These are phyloP conservation scores for Pittosporum tobira DNA, from an alignment of 129 eudicot species.

Conservation along the genomic window DNA sequence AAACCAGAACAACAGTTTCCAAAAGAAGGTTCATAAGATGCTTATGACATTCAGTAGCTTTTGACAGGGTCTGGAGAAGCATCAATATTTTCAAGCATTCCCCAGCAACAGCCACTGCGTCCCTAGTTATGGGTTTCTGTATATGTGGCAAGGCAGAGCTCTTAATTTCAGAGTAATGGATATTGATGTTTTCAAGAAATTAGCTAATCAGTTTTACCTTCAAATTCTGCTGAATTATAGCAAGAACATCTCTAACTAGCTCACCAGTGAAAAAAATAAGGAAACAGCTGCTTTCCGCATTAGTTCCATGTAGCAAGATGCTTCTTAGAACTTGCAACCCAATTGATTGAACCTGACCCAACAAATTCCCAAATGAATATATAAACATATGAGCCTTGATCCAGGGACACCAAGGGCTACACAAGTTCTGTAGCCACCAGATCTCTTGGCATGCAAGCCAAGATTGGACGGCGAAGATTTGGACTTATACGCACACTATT, in stretches of 20 bases:
- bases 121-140: constrained; percentile 63
- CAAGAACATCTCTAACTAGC: constrained; percentile 47
- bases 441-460: too few relatives aligned
- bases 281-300: constrained; percentile 40
- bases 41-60: constrained; percentile 54
- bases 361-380: constrained; percentile 2
- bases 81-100: constrained; percentile 74
- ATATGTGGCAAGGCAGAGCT: constrained; percentile 13
- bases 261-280: constrained; percentile 59
- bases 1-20: constrained; percentile 71
- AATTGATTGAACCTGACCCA: constrained; percentile 50
- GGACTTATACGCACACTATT: too few relatives aligned
- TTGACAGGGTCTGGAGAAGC: constrained; percentile 75
- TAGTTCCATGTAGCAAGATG: constrained; percentile 41
- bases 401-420: too few relatives aligned
- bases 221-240: constrained; percentile 37
- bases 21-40: constrained; percentile 59
- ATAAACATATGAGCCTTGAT: too few relatives aligned
- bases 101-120: constrained; percentile 58
- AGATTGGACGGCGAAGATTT: too few relatives aligned
- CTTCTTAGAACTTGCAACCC: constrained; percentile 67
- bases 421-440: too few relatives aligned
- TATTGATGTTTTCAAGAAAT: constrained; percentile 6
- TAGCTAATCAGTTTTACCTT: constrained; percentile 27
- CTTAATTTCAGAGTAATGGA: constrained; percentile 10